Base-by-base conservation (phyloP, 2,329 filamentous ascomycete species). In the Chrysoporthe austroafricana region DNA sequence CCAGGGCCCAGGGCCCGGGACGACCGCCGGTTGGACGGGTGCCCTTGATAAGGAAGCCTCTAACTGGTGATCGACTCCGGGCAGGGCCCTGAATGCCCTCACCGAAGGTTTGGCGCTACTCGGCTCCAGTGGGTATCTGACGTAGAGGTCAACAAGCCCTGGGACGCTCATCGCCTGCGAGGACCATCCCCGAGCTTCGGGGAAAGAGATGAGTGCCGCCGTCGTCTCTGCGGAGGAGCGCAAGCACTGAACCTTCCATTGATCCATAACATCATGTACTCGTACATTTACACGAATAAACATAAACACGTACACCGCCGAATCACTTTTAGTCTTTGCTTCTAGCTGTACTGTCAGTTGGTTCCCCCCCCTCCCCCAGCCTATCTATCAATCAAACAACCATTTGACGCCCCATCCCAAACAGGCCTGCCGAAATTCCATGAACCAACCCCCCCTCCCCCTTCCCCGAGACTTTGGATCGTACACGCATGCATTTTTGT, bases 401-500 rank as follows among this genome's bases (percentile, higher is more conserved):
- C 39, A 46, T 26, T 43, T 62, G 48, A 52, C 61, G 61, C 61
- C 48, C 59, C n/a, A 6, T 54, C 14, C 61, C 48, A 42, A 52
- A 9, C 54, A n/a, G 34, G 5, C 54, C 71, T 16, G 68, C 14
- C 14, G 56, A 4, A 50, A 6, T 63, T 74, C 76, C 77, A 82
- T 34, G 83, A 59, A 54, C 26, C 26, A 26, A 26, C 36, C 36
- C 5, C 8, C 4, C n/a, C n/a, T n/a, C n/a, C 36, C 75, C 75
- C 67, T 82, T 80, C 0, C 75, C 74, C 1, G 75, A 75, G 39
- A 34, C 73, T 76, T n/a, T 57, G 39, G 34, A 39, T 57, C n/a
- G 32, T 57, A 57, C 54, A 57, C 21, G 54, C 34, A 39, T n/a
- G 54, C 18, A 57, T 57, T 16, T 57, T 32, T 21, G 54, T 57